Evolutionary conservation across 2,329 filamentous ascomycete species (phyloP).

Genomic region (Ceratocystis eucalypticola): DNA sequence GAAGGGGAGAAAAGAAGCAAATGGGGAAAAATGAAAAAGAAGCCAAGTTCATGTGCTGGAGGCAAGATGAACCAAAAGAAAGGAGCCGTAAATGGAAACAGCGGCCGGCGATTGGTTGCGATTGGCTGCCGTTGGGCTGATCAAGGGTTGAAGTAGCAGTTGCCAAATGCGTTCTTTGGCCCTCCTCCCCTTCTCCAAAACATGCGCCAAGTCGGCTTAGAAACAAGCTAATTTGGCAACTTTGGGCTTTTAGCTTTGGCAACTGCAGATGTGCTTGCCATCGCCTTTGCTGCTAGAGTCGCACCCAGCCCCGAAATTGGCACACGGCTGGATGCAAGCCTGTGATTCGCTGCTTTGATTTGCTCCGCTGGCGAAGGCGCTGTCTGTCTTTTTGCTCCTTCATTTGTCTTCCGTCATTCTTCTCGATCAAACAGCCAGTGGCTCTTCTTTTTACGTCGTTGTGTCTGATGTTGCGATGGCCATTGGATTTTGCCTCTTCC

Average conservation of each 20-base stretch:
- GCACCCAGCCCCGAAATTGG: not conserved
- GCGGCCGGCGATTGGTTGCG: not conserved
- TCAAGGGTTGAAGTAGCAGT: not conserved
- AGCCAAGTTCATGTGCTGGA: not conserved
- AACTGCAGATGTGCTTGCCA: not conserved
- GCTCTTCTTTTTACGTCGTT: too few relatives aligned
- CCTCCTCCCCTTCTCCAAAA: not conserved
- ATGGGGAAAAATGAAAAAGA: not conserved
- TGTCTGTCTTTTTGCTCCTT: not conserved
- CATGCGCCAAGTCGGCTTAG: not conserved
- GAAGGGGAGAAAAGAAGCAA: too few relatives aligned
- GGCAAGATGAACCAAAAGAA: not conserved
- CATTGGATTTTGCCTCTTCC: too few relatives aligned
- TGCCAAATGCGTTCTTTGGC: not conserved
- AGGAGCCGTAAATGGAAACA: not conserved
- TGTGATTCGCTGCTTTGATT: slow-evolving; percentile 1
- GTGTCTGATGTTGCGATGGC: not conserved
- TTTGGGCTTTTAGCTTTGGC: not conserved
- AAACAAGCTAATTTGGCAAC: slow-evolving; percentile 4
- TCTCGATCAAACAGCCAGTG: too few relatives aligned
- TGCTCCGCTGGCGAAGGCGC: not conserved
- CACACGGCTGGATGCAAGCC: not conserved
- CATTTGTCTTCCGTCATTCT: not conserved
- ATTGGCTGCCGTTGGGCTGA: not conserved
- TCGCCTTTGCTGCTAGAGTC: not conserved